Base-by-base conservation (phyloP, 2,329 filamentous ascomycete genomes). In the Diaporthe nobilis region DNA sequence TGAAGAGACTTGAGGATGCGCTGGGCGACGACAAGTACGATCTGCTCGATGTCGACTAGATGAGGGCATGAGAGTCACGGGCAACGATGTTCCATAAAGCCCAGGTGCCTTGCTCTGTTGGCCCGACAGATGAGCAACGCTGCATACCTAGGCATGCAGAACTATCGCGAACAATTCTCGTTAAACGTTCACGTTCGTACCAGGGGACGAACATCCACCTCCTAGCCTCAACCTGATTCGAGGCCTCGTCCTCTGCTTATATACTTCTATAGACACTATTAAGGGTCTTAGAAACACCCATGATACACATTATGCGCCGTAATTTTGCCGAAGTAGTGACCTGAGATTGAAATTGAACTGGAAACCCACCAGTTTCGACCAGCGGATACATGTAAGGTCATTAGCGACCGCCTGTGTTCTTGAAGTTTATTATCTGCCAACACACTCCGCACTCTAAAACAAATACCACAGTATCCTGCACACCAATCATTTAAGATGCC, bases 1-100 rank as follows among this genome's bases (percentile, higher is more conserved):
- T 98, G 95, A 89, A 93, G 84, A 89, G 90, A 73, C 88, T 98
- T 3, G 95, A 98, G 84, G 89, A 92, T 77, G 94, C 94, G 0
- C 84, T 98, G 31, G 93, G 88, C 0, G 85, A 89, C 12, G 85
- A 89, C 31, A 89, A 85, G 80, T 92, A 91, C 77, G 78, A 86
- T 77, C 81, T 89, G 13, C 81, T 92, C 68, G 87, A 88, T 34
- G 79, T 89, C 75, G 87, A 88, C 71, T 88, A 80, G 81, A 65
- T 17, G n/a, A 4, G 34, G 4, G 39, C 7, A 37, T 4, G 8
- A 28, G 34, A n/a, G 10, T 5, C 44, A 47, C 12, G n/a, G 60
- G 15, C 17, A 47, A 31, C 2, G 20, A 12, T 65, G 2, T 47
- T 25, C 47, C 25, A 31, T 13, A 42, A 47, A 47, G n/a, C 25